These are phyloP conservation scores for Zygosaccharomyces rouxii DNA, from an alignment of 805 yeast genomes.

Conservation along the genomic window DNA sequence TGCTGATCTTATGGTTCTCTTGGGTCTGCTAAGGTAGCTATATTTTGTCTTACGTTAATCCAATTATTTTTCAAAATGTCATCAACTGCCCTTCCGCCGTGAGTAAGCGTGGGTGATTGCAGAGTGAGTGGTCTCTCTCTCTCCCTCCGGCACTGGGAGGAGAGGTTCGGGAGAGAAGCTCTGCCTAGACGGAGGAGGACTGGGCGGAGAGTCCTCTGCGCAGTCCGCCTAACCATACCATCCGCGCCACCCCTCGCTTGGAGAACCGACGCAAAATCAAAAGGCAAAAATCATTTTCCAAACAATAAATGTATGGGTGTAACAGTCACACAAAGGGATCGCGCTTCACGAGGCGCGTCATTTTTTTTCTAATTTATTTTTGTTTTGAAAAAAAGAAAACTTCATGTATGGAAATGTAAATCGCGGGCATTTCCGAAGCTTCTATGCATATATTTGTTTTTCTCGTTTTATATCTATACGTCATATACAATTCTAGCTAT, in stretches of 20 bases:
- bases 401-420: background rate
- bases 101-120: conserved; percentile 1
- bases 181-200: background rate
- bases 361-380: background rate
- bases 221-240: background rate
- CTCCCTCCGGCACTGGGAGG: background rate
- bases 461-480: background rate
- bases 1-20: conserved; percentile 32
- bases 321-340: background rate
- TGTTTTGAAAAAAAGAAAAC: background rate
- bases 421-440: background rate
- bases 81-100: conserved; percentile 1
- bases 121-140: background rate
- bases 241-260: background rate
- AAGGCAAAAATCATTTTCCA: background rate
- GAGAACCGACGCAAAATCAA: background rate
- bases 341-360: background rate
- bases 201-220: background rate
- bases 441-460: background rate
- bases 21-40: conserved; percentile 8
- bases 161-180: background rate
- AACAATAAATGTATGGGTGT: background rate
- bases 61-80: conserved; percentile 3
- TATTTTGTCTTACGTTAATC: background rate
- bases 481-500: background rate